Evolutionary conservation across 1,284 basidiomycete genomes (phyloP), one percentile per base, ranked within the genome.

Genomic region (Fomes fomentarius): DNA sequence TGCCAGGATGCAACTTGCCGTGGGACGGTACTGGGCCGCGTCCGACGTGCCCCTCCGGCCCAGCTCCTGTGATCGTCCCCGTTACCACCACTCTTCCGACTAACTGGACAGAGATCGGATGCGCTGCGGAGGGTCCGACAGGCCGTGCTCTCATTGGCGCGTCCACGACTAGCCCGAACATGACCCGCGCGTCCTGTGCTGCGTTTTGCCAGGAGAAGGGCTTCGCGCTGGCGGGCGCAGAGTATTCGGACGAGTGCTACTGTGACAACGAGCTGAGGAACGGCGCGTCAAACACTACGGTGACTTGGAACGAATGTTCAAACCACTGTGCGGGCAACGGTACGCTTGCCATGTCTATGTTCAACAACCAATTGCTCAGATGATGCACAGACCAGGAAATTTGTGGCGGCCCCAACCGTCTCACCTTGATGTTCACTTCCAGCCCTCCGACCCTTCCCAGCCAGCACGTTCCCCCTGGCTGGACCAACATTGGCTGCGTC

Each of bases 1-100:
- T 70, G 9, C 67, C 69, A 7, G 68, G 67, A 8, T 67, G 66
- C 57, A 69, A 68, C 55, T 59, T 65, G 25, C 48, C 67, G 14
- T 63, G 58, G 50, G 40, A 58, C 34, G 60, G 55, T 30, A 60
- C 52, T 31, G 47, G 53, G 21, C 12, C 58, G 24, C 50, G 56
- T 26, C 64, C 64, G 4, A 52, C 60, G 1, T 64, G 64, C 47
- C 38, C 50, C 40, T 30, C 15, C 39, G 17, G 50, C 33, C 41
- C 53, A 2, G 47, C 51, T 15, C 65, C 65, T 4, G 40, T 28
- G 14, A 54, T 66, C 52, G 44, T 56, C 14, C 25, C 60, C 35
- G 56, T 50, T 25, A 55, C 53, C 39, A 34, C 38, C 0, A 40
- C 60, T 12, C 57, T 68, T 25, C 55, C 59, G 4, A 30, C 56